phyloP scores from a whole-genome alignment of 129 eudicot genomes.

The Silybum marianum region DNA sequence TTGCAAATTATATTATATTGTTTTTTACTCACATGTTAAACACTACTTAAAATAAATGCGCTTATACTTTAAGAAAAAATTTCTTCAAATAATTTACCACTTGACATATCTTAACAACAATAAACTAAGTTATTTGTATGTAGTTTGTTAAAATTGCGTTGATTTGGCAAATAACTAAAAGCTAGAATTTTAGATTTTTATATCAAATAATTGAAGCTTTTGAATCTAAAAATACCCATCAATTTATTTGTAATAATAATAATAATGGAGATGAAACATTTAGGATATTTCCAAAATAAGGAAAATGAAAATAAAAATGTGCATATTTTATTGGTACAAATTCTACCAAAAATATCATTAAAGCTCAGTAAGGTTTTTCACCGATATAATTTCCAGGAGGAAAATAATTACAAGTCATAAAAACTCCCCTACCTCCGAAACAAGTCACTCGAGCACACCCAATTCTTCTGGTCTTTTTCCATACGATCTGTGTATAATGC shows the following conservation, averaged over 20 bases:
- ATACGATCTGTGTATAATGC: conserved; percentile 55
- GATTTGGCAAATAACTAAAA: too few species aligned
- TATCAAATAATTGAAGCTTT: neutral
- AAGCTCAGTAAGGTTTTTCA: conserved; percentile 41
- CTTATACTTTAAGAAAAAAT: too few species aligned
- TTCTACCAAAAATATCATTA: conserved; percentile 16
- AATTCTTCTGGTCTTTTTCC: conserved; percentile 36
- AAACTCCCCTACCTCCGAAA: conserved; percentile 41
- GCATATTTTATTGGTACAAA: neutral
- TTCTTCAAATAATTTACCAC: too few species aligned
- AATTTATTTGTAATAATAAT: neutral
- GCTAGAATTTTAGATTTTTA: too few species aligned
- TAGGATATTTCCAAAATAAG: neutral
- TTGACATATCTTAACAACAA: too few species aligned
- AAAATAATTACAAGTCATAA: conserved; percentile 52
- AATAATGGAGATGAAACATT: neutral
- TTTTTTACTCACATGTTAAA: too few species aligned
- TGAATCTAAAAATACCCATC: neutral
- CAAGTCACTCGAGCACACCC: conserved; percentile 54
- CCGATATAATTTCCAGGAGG: conserved; percentile 54
- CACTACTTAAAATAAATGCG: too few species aligned
- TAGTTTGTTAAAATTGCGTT: too few species aligned
- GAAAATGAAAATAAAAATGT: neutral
- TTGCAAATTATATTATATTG: too few species aligned
- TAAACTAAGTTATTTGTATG: too few species aligned